A percentile compares a stretch with the other conserved stretches of the same genome.
These are phyloP conservation scores for Kingdonia uniflora DNA, from an alignment of 164 flowering plant genomes.

Conservation along the genomic window DNA sequence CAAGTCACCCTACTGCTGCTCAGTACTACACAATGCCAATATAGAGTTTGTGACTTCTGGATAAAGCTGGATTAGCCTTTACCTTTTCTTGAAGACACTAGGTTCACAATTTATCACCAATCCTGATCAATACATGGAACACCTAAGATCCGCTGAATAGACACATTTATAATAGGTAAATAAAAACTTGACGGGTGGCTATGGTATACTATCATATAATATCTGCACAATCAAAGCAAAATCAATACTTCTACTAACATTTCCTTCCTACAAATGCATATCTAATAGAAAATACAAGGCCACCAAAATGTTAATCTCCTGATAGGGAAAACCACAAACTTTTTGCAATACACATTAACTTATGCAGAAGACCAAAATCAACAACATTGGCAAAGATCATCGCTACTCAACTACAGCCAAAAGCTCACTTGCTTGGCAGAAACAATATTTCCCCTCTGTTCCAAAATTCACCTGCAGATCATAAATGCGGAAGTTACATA, in stretches of 20 bases:
- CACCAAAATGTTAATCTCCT: neutral
- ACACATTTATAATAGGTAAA: neutral
- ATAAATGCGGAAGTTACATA: neutral
- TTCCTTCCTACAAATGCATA: constrained; percentile 32
- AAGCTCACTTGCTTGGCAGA: constrained; percentile 66
- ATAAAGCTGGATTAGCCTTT: too few relatives aligned
- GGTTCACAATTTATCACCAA: too few relatives aligned
- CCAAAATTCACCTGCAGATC: constrained; percentile 72
- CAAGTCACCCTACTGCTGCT: too few relatives aligned
- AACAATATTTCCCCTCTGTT: constrained; percentile 56
- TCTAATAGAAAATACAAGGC: neutral
- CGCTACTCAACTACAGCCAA: constrained; percentile 72
- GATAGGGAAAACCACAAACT: too few relatives aligned
- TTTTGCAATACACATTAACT: too few relatives aligned
- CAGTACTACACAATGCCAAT: too few relatives aligned
- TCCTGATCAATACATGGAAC: too few relatives aligned
- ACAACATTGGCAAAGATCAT: neutral
- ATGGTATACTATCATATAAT: constrained; percentile 26
- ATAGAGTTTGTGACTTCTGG: too few relatives aligned
- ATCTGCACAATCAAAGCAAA: constrained; percentile 20
- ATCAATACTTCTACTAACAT: constrained; percentile 22
- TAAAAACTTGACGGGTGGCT: constrained; percentile 10
- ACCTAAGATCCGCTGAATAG: too few relatives aligned
- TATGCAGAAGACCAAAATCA: neutral
- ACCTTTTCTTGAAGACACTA: too few relatives aligned